These are phyloP conservation scores for Candida tallmaniae DNA, from an alignment of 805 yeast genomes.

Conservation along the genomic window DNA sequence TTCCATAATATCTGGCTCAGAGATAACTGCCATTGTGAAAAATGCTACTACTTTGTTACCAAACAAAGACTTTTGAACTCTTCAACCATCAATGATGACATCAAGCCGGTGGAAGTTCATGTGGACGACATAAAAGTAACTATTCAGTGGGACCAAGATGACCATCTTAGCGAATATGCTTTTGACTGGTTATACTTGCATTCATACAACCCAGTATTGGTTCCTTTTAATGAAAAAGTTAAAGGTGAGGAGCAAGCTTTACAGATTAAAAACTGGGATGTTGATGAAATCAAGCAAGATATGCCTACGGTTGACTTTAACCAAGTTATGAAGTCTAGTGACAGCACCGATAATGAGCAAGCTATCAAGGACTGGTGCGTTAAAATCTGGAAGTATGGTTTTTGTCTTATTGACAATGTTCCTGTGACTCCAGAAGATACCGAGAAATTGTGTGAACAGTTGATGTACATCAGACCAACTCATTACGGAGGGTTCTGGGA, in stretches of 20 bases:
- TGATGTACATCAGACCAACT: slow-evolving; percentile 60
- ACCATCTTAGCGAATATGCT: slow-evolving; percentile 36
- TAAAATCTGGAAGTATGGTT: slow-evolving; percentile 54
- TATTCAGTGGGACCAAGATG: slow-evolving; percentile 37
- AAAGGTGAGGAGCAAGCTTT: slow-evolving; percentile 26
- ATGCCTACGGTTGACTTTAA: slow-evolving; percentile 49
- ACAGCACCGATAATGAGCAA: slow-evolving; percentile 24
- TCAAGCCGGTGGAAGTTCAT: slow-evolving; percentile 16
- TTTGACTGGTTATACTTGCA: slow-evolving; percentile 44
- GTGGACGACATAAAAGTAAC: slow-evolving; percentile 12
- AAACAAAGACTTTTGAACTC: slow-evolving; percentile 58
- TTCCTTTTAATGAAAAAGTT: slow-evolving; percentile 24
- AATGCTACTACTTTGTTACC: slow-evolving; percentile 51
- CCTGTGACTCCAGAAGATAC: slow-evolving; percentile 61
- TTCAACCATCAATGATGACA: slow-evolving; percentile 34
- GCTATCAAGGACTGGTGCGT: slow-evolving; percentile 54
- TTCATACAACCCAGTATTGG: slow-evolving; percentile 48
- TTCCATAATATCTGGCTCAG: slow-evolving; percentile 57
- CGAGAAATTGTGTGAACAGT: slow-evolving; percentile 49
- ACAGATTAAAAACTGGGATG: slow-evolving; percentile 41
- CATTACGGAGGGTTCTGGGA: slow-evolving; percentile 84
- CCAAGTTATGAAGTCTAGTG: slow-evolving; percentile 36
- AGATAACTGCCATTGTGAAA: slow-evolving; percentile 56
- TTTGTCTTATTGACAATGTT: slow-evolving; percentile 55
- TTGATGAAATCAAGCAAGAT: slow-evolving; percentile 29